Evolutionary conservation across 2,329 filamentous ascomycete species (phyloP).

Genomic region (Onygena corvina): DNA sequence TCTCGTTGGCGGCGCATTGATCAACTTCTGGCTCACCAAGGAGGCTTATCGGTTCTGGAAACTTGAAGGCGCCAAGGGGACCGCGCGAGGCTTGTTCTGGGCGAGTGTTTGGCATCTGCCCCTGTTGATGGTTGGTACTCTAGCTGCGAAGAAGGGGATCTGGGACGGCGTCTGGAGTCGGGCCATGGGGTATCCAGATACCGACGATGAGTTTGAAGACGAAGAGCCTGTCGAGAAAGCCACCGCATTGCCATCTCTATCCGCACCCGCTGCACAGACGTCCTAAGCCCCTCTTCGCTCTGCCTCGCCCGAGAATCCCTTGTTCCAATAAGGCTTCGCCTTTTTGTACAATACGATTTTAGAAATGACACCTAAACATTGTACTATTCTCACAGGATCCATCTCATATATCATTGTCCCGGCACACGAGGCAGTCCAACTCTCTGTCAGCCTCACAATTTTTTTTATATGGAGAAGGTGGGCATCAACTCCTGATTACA

Average conservation of each 20-base stretch:
- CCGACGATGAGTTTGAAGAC: conserved; percentile 39
- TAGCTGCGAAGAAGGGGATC: conserved; percentile 87
- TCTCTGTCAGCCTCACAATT: too few species aligned
- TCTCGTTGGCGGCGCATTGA: conserved; percentile 62
- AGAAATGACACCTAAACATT: not conserved
- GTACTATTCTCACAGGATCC: not conserved
- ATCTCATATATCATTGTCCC: not conserved
- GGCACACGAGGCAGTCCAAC: too few species aligned
- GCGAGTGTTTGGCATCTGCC: conserved; percentile 95
- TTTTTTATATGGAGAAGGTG: too few species aligned
- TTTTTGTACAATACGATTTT: conserved; percentile 3
- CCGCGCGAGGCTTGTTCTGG: conserved; percentile 82
- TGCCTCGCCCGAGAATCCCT: not conserved
- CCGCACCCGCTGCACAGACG: not conserved
- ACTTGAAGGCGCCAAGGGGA: conserved; percentile 63
- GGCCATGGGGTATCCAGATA: conserved; percentile 47
- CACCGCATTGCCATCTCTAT: not conserved
- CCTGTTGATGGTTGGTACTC: conserved; percentile 73
- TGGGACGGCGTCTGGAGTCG: conserved; percentile 71
- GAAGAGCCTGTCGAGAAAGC: conserved; percentile 10
- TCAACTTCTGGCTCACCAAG: conserved; percentile 74
- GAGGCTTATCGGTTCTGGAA: conserved; percentile 75
- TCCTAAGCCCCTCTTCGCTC: not conserved
- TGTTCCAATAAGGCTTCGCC: not conserved
- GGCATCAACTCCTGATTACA: not conserved